Conservation (phyloP, 768 basidiomycete species). For the Lentinula sp. region DNA sequence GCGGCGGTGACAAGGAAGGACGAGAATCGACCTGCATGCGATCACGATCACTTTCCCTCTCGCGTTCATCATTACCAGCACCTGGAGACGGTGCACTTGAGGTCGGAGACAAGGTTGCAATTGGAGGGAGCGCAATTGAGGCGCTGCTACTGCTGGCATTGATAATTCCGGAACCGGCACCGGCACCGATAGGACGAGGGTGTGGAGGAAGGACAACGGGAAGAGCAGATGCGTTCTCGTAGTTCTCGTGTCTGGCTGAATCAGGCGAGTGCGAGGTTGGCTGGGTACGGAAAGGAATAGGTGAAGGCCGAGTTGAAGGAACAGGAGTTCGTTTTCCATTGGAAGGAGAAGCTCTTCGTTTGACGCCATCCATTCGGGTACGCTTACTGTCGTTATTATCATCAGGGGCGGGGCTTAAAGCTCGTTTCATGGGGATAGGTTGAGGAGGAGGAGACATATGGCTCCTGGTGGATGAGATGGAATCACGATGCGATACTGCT, state of each 20-base stretch:
- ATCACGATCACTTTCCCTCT: conserved; percentile 23
- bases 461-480: conserved; percentile 59
- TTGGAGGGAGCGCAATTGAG: conserved; percentile 58
- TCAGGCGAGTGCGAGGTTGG: conserved; percentile 67
- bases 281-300: conserved; percentile 69
- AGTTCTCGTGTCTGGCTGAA: conserved; percentile 44
- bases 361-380: conserved; percentile 47
- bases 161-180: conserved; percentile 28
- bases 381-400: conserved; percentile 55
- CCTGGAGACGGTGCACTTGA: conserved; percentile 51
- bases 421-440: conserved; percentile 50
- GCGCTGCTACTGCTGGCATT: conserved; percentile 12
- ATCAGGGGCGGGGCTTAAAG: conserved; percentile 62
- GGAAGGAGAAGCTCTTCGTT: conserved; percentile 45
- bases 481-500: conserved; percentile 53
- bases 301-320: conserved; percentile 60
- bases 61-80: conserved; percentile 12
- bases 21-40: conserved; percentile 40
- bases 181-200: conserved; percentile 60
- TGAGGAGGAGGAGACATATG: conserved; percentile 56
- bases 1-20: conserved; percentile 8
- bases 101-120: conserved; percentile 60
- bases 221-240: conserved; percentile 48
- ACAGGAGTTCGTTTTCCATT: conserved; percentile 47
- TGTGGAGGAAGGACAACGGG: conserved; percentile 66